A percentile compares a stretch with the other conserved stretches of the same genome.
Evolutionary conservation across 495 filamentous ascomycete species (phyloP).

Genomic region (Chaetomidium leptoderma): DNA sequence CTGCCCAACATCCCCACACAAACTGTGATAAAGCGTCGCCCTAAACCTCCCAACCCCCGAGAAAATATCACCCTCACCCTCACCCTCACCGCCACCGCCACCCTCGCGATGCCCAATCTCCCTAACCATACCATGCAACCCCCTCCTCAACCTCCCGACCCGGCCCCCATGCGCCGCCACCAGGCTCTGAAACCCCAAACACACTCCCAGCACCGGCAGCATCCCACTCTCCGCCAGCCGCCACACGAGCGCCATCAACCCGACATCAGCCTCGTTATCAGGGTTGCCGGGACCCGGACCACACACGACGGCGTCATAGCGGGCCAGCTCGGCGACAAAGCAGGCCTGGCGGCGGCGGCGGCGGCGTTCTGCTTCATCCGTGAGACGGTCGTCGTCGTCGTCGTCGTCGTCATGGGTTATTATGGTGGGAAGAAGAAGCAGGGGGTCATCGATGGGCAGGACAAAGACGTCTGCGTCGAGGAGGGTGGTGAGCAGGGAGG

Average conservation of each 20-base stretch:
- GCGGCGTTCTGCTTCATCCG: too few species aligned
- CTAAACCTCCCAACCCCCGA: slow-evolving; percentile 51
- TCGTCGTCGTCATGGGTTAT: neutral
- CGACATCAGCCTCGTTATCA: slow-evolving; percentile 59
- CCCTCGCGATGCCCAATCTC: slow-evolving; percentile 51
- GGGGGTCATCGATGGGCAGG: slow-evolving; percentile 63
- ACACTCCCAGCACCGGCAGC: slow-evolving; percentile 81
- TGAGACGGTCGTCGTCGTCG: neutral
- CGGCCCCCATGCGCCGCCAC: slow-evolving; percentile 60
- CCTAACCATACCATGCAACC: slow-evolving; percentile 77
- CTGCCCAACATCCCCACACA: slow-evolving; percentile 61
- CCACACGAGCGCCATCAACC: slow-evolving; percentile 78
- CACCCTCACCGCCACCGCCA: slow-evolving; percentile 18
- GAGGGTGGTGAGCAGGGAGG: slow-evolving; percentile 64
- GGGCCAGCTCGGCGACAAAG: slow-evolving; percentile 46
- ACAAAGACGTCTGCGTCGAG: slow-evolving; percentile 62
- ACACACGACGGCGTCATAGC: slow-evolving; percentile 71
- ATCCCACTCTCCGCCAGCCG: slow-evolving; percentile 51
- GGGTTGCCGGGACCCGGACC: slow-evolving; percentile 76
- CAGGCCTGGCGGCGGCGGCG: slow-evolving; percentile 26
- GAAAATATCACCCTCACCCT: slow-evolving; percentile 40
- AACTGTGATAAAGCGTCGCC: slow-evolving; percentile 85
- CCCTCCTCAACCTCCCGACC: slow-evolving; percentile 58
- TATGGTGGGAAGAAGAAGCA: slow-evolving; percentile 22
- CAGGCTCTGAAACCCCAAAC: slow-evolving; percentile 86